Evolutionary conservation across 2,329 filamentous ascomycete genomes (phyloP).

Genomic region (Annulohypoxylon truncatum): DNA sequence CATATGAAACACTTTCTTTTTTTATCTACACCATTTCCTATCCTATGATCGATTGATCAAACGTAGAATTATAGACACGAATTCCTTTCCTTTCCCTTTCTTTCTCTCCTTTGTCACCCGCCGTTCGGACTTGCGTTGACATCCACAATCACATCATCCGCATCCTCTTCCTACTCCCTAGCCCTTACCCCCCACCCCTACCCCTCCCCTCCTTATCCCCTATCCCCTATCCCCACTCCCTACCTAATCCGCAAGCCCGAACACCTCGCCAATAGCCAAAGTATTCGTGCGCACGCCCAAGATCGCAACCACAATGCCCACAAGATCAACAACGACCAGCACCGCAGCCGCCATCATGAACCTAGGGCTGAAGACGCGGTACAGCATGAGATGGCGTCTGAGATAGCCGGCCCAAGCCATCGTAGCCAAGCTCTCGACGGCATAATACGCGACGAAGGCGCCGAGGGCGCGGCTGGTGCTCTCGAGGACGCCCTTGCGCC

Average conservation of each 20-base stretch:
- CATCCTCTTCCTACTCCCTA: too few species aligned
- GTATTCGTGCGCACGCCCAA: constrained; percentile 80
- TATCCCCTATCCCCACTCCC: background rate
- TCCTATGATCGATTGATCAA: background rate
- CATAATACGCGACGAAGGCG: constrained; percentile 84
- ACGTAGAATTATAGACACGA: background rate
- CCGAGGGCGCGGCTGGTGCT: constrained; percentile 76
- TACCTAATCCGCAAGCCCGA: constrained; percentile 76
- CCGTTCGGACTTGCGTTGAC: background rate
- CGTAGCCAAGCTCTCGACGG: constrained; percentile 83
- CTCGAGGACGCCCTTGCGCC: constrained; percentile 75
- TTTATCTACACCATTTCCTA: background rate
- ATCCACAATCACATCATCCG: background rate
- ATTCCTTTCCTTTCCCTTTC: background rate
- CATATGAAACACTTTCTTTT: background rate
- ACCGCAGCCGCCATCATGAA: constrained; percentile 85
- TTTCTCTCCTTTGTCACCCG: background rate
- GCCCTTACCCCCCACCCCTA: background rate
- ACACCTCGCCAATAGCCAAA: constrained; percentile 84
- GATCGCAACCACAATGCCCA: constrained; percentile 77
- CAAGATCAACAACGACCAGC: constrained; percentile 80
- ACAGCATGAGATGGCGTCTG: constrained; percentile 94
- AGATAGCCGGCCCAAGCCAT: constrained; percentile 91
- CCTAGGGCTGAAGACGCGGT: constrained; percentile 89
- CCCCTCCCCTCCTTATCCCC: background rate